Percentiles rank a stretch among this genome's conserved stretches.
Evolutionary conservation across 2,329 filamentous ascomycete species (phyloP).

Genomic region (Fusarium liriodendri): DNA sequence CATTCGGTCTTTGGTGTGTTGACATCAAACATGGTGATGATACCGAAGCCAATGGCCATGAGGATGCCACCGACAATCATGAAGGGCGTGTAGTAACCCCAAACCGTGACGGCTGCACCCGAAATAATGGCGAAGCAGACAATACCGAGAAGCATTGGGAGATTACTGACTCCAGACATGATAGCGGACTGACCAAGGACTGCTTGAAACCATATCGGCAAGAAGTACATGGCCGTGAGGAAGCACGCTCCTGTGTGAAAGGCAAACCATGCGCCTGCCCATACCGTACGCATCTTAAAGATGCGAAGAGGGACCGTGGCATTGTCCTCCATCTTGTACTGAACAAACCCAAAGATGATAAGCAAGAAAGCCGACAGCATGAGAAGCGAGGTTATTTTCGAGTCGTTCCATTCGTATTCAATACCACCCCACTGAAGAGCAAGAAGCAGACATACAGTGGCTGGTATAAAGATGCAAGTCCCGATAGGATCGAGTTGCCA

Average conservation of each 20-base stretch:
- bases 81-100: conserved; percentile 59
- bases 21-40: conserved; percentile 55
- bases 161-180: conserved; percentile 54
- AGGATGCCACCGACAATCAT: conserved; percentile 52
- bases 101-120: conserved; percentile 49
- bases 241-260: conserved; percentile 54
- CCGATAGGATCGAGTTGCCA: conserved; percentile 47
- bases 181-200: conserved; percentile 54
- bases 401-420: conserved; percentile 46
- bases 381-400: conserved; percentile 44
- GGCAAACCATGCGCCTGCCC: conserved; percentile 48
- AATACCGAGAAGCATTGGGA: conserved; percentile 53
- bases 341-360: conserved; percentile 51
- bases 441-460: conserved; percentile 59
- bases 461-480: conserved; percentile 47
- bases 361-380: conserved; percentile 48
- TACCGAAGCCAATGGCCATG: conserved; percentile 52
- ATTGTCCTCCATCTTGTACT: conserved; percentile 52
- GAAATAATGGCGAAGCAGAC: conserved; percentile 50
- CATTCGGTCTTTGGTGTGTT: conserved; percentile 50
- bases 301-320: conserved; percentile 59
- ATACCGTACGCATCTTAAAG: conserved; percentile 54
- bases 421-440: conserved; percentile 63
- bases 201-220: conserved; percentile 60
- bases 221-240: conserved; percentile 50